A percentile compares a stretch with the other conserved stretches of the same genome.
These are phyloP conservation scores for Protea cynaroides DNA, from an alignment of 164 flowering plant genomes.

Conservation along the genomic window DNA sequence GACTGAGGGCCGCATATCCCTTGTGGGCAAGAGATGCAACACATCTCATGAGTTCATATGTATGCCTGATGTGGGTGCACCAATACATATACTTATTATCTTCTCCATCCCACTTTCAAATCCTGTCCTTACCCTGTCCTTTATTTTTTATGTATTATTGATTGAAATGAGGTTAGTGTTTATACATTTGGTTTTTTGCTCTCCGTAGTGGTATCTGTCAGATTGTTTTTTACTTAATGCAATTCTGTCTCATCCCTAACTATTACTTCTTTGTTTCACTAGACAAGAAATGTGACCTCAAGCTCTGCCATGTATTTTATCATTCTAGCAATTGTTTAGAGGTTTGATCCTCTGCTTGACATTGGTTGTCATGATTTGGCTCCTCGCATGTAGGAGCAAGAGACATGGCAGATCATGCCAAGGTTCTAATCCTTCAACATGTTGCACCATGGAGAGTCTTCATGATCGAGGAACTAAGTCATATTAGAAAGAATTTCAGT, in stretches of 20 bases:
- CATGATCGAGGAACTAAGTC: conserved; percentile 69
- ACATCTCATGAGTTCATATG: conserved; percentile 54
- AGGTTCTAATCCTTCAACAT: conserved; percentile 54
- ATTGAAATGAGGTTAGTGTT: too few relatives aligned
- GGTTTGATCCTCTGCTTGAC: conserved; percentile 73
- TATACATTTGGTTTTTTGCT: too few relatives aligned
- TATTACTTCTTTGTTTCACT: conserved; percentile 6
- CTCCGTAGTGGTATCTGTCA: too few relatives aligned
- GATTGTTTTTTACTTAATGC: neutral
- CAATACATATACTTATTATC: neutral
- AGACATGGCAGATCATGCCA: conserved; percentile 61
- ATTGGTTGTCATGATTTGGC: conserved; percentile 70
- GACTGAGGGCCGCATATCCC: conserved; percentile 19
- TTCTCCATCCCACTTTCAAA: neutral
- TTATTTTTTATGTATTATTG: neutral
- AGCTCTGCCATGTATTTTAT: conserved; percentile 80
- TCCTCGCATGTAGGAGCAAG: conserved; percentile 67
- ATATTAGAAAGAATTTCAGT: conserved; percentile 83
- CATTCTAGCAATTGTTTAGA: conserved; percentile 77
- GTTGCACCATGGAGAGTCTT: conserved; percentile 86
- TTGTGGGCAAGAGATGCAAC: conserved; percentile 55
- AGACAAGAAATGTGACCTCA: conserved; percentile 56
- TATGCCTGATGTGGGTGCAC: conserved; percentile 50
- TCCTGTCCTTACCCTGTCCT: neutral
- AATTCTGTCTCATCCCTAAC: neutral